Base-by-base conservation (phyloP, 495 filamentous ascomycete genomes). In the Penicillium fimorum region DNA sequence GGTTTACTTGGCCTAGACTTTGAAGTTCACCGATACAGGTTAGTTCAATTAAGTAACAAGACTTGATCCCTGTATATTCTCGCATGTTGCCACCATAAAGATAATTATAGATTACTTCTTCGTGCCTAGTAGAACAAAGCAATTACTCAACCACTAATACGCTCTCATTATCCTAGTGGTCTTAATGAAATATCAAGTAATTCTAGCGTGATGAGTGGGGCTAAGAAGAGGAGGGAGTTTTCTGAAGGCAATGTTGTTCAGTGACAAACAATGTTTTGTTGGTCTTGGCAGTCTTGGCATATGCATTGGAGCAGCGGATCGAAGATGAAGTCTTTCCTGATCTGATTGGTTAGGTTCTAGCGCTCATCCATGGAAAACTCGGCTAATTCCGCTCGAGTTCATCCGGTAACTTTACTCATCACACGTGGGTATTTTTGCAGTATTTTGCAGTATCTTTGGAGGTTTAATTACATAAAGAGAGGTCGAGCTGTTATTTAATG, bases 331-430 rank as follows among this genome's bases (percentile, higher is more conserved):
- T 2, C 27, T 41, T 33, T 10, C 5, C 0, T 13, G 8, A 5
- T 38, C n/a, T 46, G 7, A 64, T 64, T 58, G 61, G 58, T 18
- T 13, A 64, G 12, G 57, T 63, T 63, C 13, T 54, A 55, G 47
- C 47, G 51, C n/a, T 43, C 56, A 17, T 27, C 2, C 25, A 25
- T 27, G 25, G 25, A 27, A n/a, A 44, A 17, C 7, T 38, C 35
- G n/a, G 35, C n/a, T 17, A 38, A 17, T 17, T 17, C 35, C 15
- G 8, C 3, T 38, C 15, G 15, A 7, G 35, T 2, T 17, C 35
- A 38, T 38, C n/a, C 35, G 35, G 35, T 38, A 38, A 17, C 7
- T 38, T 37, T 37, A 13, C 13, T n/a, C 5, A 35, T 35, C 33
- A 35, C 25, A 35, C 4, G 33, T 35, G 9, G 10, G n/a, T 38